Evolutionary conservation across 805 yeast genomes (phyloP), one percentile per base, ranked within the genome.

Genomic region (Teunomyces pallodes): DNA sequence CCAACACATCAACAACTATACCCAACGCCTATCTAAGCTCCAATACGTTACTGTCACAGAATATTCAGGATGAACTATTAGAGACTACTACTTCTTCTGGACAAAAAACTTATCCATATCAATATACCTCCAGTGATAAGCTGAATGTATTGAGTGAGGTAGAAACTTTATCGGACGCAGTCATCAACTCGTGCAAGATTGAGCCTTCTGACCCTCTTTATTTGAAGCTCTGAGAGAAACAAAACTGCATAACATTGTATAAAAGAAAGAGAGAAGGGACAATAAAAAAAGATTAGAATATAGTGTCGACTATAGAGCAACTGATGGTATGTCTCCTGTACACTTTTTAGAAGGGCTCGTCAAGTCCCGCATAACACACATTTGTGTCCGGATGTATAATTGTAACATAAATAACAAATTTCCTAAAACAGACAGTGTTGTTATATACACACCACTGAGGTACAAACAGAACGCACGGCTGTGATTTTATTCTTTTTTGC

Each of bases 101-200:
- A 32, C 47, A 49, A 20, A 46, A 45, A 32, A 41, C 24, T n/a
- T 54, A 33, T 27, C 57, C 57, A 9, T 51, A 45, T 30, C 40
- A 45, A 26, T 54, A 51, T 36, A 36, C 29, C 39, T 26, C 26
- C 12, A 38, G 36, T 29, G 54, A 54, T 16, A 54, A 54, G 35
- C 31, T 36, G 9, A 33, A 32, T 6, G 51, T 54, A 29, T 36
- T 51, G 38, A 42, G 40, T 14, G 43, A 43, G 13, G 43, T 47
- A 2, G 40, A 35, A 5, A 45, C 26, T 9, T 41, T 54, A 42
- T 46, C 39, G 29, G 45, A 49, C 10, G 29, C 46, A 5, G 40
- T 51, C 32, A 54, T 49, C 36, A 50, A 54, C 27, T 43, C 57
- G 9, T 51, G 57, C 16, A 42, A 42, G 26, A 47, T 54, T 12